A percentile compares a stretch with the other conserved stretches of the same genome.
Evolutionary conservation across 495 filamentous ascomycete genomes (phyloP).

Genomic region (Penicillium desertorum): DNA sequence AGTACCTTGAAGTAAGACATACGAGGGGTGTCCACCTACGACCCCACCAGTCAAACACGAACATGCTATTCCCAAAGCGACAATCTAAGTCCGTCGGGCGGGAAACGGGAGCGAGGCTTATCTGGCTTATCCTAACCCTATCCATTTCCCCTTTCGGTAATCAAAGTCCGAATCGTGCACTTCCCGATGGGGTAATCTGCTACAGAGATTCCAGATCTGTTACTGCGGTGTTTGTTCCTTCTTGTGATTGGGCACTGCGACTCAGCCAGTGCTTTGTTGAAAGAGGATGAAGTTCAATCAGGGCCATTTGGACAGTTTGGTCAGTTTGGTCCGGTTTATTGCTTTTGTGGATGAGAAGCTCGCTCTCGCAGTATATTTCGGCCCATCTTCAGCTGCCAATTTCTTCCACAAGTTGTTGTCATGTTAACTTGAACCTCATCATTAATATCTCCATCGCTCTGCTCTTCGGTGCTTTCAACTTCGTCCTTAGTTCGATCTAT

Average conservation of each 20-base stretch:
- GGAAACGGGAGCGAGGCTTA: not conserved
- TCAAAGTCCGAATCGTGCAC: constrained; percentile 3
- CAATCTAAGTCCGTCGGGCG: not conserved
- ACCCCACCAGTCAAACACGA: not conserved
- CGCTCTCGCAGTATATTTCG: not conserved
- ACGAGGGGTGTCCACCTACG: no score
- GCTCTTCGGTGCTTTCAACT: not conserved
- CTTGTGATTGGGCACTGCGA: not conserved
- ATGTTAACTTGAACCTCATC: not conserved
- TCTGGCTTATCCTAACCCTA: not conserved
- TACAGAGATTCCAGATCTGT: constrained; percentile 4
- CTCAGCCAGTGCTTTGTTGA: not conserved
- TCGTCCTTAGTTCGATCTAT: not conserved
- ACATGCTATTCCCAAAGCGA: not conserved
- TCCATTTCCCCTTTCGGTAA: constrained; percentile 4
- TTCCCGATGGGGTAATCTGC: constrained; percentile 7
- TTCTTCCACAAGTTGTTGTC: not conserved
- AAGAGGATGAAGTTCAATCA: not conserved
- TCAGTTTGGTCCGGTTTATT: not conserved
- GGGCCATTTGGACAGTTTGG: not conserved
- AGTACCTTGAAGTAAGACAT: no score
- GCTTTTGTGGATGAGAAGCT: not conserved
- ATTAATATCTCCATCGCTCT: not conserved
- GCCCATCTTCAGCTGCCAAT: not conserved
- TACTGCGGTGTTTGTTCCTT: not conserved